Evolutionary conservation across 345 rosid genomes (phyloP).

Genomic region (Brassica carinata): DNA sequence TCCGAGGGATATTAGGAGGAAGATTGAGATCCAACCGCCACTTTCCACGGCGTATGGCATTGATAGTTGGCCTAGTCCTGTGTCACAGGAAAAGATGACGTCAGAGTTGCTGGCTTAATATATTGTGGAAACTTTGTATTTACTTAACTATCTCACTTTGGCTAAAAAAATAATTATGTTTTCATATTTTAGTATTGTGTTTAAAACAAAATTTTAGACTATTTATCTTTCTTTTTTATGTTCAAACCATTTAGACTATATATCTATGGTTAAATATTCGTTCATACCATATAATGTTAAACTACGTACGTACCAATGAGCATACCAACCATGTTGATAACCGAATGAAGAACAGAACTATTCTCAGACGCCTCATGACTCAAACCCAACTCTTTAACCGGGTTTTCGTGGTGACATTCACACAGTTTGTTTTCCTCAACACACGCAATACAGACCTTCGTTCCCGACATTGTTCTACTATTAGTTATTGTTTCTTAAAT

Average conservation of each 20-base stretch:
- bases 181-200: not conserved
- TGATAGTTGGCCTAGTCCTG: constrained; percentile 83
- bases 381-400: constrained; percentile 6
- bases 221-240: too few species aligned
- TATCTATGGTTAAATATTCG: not conserved
- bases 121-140: not conserved
- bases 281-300: not conserved
- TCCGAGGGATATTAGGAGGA: constrained; percentile 59
- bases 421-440: constrained; percentile 27
- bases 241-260: too few species aligned
- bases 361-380: constrained; percentile 18
- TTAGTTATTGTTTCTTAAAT: not conserved
- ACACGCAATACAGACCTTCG: constrained; percentile 13
- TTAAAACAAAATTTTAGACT: not conserved
- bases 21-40: constrained; percentile 71
- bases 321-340: constrained; percentile 84
- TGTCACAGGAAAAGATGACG: constrained; percentile 9
- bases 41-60: constrained; percentile 69
- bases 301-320: constrained; percentile 60
- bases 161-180: not conserved
- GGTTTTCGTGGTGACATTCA: constrained; percentile 17
- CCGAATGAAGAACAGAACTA: constrained; percentile 68
- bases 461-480: constrained; percentile 23
- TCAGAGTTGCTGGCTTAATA: not conserved
- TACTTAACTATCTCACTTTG: not conserved